Percentiles rank a stretch among this genome's conserved stretches.
phyloP scores from a whole-genome alignment of 306 rosid genomes.

The Corylus avellana region DNA sequence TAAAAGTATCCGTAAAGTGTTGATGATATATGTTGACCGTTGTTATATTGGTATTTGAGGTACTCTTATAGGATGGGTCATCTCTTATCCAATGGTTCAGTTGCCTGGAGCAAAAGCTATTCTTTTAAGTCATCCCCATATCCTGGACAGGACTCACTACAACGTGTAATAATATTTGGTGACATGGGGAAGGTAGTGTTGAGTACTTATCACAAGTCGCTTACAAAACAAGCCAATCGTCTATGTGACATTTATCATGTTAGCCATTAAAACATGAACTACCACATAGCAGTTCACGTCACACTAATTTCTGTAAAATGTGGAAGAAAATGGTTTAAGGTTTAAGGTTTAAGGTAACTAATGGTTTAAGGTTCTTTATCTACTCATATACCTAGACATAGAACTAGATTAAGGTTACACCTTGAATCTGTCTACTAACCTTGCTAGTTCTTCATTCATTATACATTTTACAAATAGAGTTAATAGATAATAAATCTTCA shows the following conservation, averaged over 20 bases:
- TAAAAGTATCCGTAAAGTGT: too few relatives aligned
- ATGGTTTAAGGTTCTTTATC: not conserved
- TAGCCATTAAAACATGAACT: too few relatives aligned
- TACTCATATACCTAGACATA: not conserved
- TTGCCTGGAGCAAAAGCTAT: constrained; percentile 59
- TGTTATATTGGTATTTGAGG: constrained; percentile 36
- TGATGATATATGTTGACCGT: too few relatives aligned
- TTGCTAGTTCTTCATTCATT: not conserved
- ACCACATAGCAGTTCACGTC: too few relatives aligned
- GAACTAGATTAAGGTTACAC: not conserved
- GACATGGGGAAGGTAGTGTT: constrained; percentile 89
- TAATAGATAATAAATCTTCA: too few relatives aligned
- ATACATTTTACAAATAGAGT: too few relatives aligned
- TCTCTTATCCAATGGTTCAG: constrained; percentile 38
- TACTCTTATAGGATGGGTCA: constrained; percentile 66
- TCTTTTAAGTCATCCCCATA: constrained; percentile 86
- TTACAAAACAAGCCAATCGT: too few relatives aligned
- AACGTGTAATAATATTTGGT: constrained; percentile 78
- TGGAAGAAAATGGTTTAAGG: too few relatives aligned
- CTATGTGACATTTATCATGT: not conserved
- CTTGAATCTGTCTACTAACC: constrained; percentile 1
- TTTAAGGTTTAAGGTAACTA: not conserved
- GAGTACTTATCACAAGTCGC: not conserved
- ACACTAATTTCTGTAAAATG: too few relatives aligned
- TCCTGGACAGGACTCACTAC: constrained; percentile 85